Evolutionary conservation across 2,329 filamentous ascomycete species (phyloP).

Genomic region (Endocalyx cinctus): DNA sequence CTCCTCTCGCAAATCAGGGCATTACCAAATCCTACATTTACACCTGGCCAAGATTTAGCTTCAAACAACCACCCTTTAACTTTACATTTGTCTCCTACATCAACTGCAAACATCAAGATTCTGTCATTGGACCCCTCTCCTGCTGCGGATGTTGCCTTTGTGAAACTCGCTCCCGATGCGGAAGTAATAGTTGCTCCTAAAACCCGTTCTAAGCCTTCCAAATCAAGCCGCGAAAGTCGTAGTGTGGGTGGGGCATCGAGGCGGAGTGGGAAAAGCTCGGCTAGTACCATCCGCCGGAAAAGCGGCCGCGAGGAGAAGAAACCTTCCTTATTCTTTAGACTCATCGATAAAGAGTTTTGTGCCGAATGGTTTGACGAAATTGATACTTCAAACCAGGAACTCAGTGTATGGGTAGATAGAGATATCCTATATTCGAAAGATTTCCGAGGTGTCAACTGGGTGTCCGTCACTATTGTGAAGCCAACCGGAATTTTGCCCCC

Average conservation of each 20-base stretch:
- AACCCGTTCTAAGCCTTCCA: slow-evolving; percentile 65
- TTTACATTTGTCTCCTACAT: slow-evolving; percentile 89
- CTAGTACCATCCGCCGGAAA: slow-evolving; percentile 62
- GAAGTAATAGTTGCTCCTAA: slow-evolving; percentile 98
- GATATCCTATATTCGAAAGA: slow-evolving; percentile 69
- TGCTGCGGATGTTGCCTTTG: slow-evolving; percentile 67
- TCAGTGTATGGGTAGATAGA: slow-evolving; percentile 81
- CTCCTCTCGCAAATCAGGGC: slow-evolving; percentile 89
- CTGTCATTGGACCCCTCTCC: slow-evolving; percentile 76
- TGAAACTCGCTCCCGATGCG: slow-evolving; percentile 87
- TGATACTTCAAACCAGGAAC: slow-evolving; percentile 49
- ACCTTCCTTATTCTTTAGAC: slow-evolving; percentile 72
- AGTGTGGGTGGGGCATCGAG: slow-evolving; percentile 78
- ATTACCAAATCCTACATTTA: slow-evolving; percentile 76
- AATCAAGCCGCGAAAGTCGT: slow-evolving; percentile 65
- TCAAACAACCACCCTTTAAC: slow-evolving; percentile 73
- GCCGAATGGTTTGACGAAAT: slow-evolving; percentile 77
- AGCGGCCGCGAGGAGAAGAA: slow-evolving; percentile 59
- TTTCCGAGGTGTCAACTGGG: slow-evolving; percentile 72
- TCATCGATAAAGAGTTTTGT: slow-evolving; percentile 66
- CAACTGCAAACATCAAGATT: slow-evolving; percentile 86
- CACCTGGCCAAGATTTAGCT: slow-evolving; percentile 42
- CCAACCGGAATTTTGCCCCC: slow-evolving; percentile 72
- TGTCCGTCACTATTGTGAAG: slow-evolving; percentile 78
- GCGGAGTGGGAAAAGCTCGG: slow-evolving; percentile 69